Base-by-base conservation (phyloP, 257 asterid species). In the Fraxinus americana region DNA sequence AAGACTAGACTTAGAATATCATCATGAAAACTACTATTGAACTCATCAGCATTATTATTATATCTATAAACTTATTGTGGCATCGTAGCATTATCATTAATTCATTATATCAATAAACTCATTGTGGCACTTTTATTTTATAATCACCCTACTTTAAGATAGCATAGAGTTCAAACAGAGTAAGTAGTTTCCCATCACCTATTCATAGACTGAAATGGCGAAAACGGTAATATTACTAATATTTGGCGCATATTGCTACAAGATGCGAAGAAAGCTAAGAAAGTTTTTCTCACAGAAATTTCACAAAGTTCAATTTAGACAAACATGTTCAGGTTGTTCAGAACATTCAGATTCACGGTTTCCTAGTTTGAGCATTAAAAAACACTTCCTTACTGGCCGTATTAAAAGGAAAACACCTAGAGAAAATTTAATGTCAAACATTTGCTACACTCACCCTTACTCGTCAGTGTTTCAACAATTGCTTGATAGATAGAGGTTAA, bases 241-340 rank as follows among this genome's bases (percentile, higher is more conserved):
- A 27, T 75, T 59, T 50, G 63, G 34, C n/a, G 30, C 61, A 32
- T 10, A 21, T 30, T 73, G 65, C 77, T 19, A 75, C 43, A 25
- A 67, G 21, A 32, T 73, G 67, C 34, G 75, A 73, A 70, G 52
- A 76, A 59, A 45, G 48, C 70, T 32, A 48, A 48, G 74, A 45
- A 45, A 43, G 52, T 7, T 23, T 32, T 52, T 45, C 57, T 36
- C 10, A 48, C 21, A 67, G 52, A 73, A 7, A 27, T 45, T 52
- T 39, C 32, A 27, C 71, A n/a, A 59, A 59, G 17, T 23, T 74
- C 39, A 14, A 50, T 36, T 29, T 50, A 50, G 36, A 61, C 65
- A 21, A 12, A 50, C 32, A 59, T 9, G 23, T 35, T 21, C 61
- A 74, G 21, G 36, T 12, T 39, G 78, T 35, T 30, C 70, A 54